A percentile compares a stretch with the other conserved stretches of the same genome.
Evolutionary conservation across 2,329 filamentous ascomycete genomes (phyloP).

Genomic region (Ophiostoma triangulosporum): DNA sequence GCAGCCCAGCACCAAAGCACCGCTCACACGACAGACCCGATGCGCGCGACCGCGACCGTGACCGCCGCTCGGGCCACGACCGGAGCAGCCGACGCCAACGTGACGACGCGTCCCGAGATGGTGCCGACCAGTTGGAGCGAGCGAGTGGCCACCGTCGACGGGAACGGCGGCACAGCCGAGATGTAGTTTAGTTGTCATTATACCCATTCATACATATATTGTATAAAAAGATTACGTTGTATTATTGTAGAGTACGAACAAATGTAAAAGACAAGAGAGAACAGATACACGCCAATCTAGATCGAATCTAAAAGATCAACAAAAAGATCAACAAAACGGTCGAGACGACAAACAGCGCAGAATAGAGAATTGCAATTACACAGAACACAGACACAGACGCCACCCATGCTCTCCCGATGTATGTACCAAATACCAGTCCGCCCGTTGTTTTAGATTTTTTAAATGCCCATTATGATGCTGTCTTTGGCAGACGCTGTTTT

Average conservation of each 20-base stretch:
- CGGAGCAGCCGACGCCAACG: not conserved
- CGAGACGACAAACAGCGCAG: too few relatives aligned
- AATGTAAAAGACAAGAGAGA: not conserved
- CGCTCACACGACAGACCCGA: slow-evolving; percentile 9
- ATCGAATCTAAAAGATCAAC: not conserved
- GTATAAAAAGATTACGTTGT: not conserved
- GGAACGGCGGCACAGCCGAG: not conserved
- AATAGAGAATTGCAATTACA: too few relatives aligned
- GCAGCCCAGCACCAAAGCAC: slow-evolving; percentile 17
- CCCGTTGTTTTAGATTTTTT: too few relatives aligned
- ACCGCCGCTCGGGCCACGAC: not conserved
- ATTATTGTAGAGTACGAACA: not conserved
- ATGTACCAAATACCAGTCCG: too few relatives aligned
- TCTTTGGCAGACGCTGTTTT: too few relatives aligned
- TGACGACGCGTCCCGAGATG: not conserved
- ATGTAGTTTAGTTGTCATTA: not conserved
- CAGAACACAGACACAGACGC: too few relatives aligned
- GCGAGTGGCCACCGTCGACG: not conserved
- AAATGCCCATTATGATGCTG: too few relatives aligned
- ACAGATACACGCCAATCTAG: too few relatives aligned
- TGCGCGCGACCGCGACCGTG: not conserved
- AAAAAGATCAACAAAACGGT: not conserved
- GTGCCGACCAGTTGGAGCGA: not conserved
- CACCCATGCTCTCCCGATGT: too few relatives aligned
- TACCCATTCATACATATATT: not conserved